These are phyloP conservation scores for Xerocomus spinulosus DNA, from an alignment of 768 basidiomycete species.

Conservation along the genomic window DNA sequence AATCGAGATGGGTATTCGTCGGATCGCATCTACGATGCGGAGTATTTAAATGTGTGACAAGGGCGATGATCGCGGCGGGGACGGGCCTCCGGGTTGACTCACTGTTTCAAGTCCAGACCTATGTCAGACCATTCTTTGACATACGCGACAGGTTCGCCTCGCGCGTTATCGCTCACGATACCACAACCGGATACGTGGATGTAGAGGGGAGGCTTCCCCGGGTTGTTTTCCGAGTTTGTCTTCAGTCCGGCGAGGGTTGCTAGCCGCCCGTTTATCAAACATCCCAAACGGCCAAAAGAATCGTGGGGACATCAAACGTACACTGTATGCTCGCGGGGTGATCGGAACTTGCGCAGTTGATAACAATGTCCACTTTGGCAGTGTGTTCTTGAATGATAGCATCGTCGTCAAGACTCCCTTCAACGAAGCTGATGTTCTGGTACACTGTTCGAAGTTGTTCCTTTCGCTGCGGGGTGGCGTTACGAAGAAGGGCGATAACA, in stretches of 20 bases:
- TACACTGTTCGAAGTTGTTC: conserved; percentile 31
- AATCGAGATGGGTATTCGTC: conserved; percentile 31
- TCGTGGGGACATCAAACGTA: conserved; percentile 12
- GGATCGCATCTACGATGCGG: conserved; percentile 21
- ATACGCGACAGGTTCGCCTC: conserved; percentile 33
- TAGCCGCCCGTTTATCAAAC: conserved; percentile 6
- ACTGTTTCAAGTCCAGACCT: conserved; percentile 31
- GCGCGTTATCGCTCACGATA: conserved; percentile 38
- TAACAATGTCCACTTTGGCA: conserved; percentile 35
- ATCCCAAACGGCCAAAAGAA: background rate
- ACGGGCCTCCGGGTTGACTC: conserved; percentile 7
- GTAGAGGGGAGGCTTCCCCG: conserved; percentile 39
- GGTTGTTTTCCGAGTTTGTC: conserved; percentile 31
- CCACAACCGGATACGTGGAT: conserved; percentile 42
- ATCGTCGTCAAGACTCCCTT: conserved; percentile 37
- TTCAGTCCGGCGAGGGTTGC: conserved; percentile 39
- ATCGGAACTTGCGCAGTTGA: conserved; percentile 41
- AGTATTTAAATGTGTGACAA: background rate
- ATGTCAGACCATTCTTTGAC: conserved; percentile 37
- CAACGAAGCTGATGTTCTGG: conserved; percentile 32
- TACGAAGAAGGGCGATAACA: conserved; percentile 36
- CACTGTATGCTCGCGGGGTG: conserved; percentile 33
- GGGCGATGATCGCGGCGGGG: background rate
- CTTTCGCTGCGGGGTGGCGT: conserved; percentile 28
- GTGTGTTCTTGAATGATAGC: conserved; percentile 34